Base-by-base conservation (phyloP, 73 alveolate species). In the Paramecium pentaurelia region DNA sequence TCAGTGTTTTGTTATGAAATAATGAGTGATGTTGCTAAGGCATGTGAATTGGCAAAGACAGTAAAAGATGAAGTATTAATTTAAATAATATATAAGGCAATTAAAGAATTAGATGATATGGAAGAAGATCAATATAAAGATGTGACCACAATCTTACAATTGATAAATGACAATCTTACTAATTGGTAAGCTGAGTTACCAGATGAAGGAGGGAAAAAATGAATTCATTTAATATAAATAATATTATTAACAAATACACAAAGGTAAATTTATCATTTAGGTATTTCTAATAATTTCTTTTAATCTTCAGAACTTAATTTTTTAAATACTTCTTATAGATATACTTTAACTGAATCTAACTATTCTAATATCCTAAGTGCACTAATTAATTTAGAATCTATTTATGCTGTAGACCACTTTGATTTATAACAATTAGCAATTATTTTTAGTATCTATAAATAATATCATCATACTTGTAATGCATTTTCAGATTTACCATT, bases 1-100 rank as follows among this genome's bases (percentile, higher is more conserved):
- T 96, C 99, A 49, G 97, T 98, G 16, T 97, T 97, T 92, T 92
- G 97, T 85, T 98, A 98, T 93, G 99, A 98, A 93, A 97, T 97
- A 4, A 80, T 96, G 95, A 87, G 93, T 42, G 99, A 97, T 88
- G 96, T 97, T 12, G 92, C 94, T 34, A 93, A 95, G 92, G 99
- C 99, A 6, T 97, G 98, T 86, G 92, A 92, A 75, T 93, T 98
- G 20, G 98, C 99, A 4, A 91, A 95, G 54, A 94, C 95, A 54
- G 97, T 93, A 8, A 88, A 88, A 42, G 94, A 93, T 44, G 96
- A 92, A 20, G 84, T 64, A 64, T 28, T 18, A 1, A 34, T 14
- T 64, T 2, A 6, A 10, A 28, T 14, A 1, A 16, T 32, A 64
- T 28, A 6, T 3, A 11, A 64, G 84, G 95, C 96, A 30, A 64